These are phyloP conservation scores for Blastobotrys ciferrii DNA, from an alignment of 1,139 yeast genomes.

Conservation along the genomic window DNA sequence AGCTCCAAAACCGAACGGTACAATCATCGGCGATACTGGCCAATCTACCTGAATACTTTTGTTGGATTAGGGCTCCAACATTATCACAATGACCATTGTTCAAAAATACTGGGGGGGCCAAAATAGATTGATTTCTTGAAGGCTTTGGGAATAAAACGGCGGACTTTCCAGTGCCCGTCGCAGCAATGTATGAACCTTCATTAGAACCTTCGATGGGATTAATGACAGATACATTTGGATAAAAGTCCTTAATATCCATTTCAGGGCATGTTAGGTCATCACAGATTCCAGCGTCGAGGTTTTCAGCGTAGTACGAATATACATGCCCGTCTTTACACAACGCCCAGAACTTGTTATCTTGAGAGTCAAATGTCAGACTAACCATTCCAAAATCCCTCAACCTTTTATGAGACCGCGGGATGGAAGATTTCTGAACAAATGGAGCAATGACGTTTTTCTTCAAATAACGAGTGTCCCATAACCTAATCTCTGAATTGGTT, in stretches of 20 bases:
- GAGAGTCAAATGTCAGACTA: slow-evolving; percentile 24
- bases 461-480: slow-evolving; percentile 13
- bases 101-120: slow-evolving; percentile 1
- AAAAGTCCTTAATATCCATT: slow-evolving; percentile 21
- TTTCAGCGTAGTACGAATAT: slow-evolving; percentile 18
- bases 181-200: slow-evolving; percentile 22
- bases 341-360: slow-evolving; percentile 25
- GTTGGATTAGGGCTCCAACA: neutral
- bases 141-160: slow-evolving; percentile 22
- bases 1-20: slow-evolving; percentile 15
- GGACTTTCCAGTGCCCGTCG: slow-evolving; percentile 22
- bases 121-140: neutral
- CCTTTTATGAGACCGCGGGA: neutral
- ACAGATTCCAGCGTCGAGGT: slow-evolving; percentile 15
- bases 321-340: slow-evolving; percentile 25
- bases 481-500: slow-evolving; percentile 12
- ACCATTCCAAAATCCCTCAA: slow-evolving; percentile 21
- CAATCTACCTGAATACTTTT: slow-evolving; percentile 8
- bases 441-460: slow-evolving; percentile 3
- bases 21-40: slow-evolving; percentile 24
- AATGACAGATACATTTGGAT: slow-evolving; percentile 19
- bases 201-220: slow-evolving; percentile 12
- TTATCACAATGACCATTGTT: slow-evolving; percentile 10
- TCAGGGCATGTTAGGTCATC: slow-evolving; percentile 20
- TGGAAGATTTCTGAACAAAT: slow-evolving; percentile 1